A percentile compares a stretch with the other conserved stretches of the same genome.
Evolutionary conservation across 305 asterid species (phyloP).

Genomic region (Withania somnifera): DNA sequence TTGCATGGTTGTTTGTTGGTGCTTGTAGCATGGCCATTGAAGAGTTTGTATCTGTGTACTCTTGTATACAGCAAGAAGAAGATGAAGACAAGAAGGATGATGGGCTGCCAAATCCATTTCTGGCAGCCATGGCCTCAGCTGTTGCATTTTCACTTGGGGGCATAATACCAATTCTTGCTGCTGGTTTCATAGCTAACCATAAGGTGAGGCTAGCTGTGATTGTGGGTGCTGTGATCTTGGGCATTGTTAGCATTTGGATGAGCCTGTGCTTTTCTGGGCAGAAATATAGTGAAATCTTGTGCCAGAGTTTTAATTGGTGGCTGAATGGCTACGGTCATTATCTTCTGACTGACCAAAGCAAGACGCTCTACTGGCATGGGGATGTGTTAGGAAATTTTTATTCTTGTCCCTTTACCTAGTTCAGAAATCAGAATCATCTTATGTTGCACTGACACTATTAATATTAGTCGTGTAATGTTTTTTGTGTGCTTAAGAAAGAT

Average conservation of each 20-base stretch:
- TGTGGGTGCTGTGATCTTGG: slow-evolving; percentile 29
- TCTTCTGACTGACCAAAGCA: slow-evolving; percentile 31
- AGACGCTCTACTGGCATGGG: slow-evolving; percentile 6
- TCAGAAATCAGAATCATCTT: background rate
- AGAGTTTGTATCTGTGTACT: slow-evolving; percentile 27
- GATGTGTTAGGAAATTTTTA: background rate
- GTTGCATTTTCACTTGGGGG: slow-evolving; percentile 44
- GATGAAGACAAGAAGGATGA: slow-evolving; percentile 18
- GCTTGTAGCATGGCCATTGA: slow-evolving; percentile 40
- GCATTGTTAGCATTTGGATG: slow-evolving; percentile 40
- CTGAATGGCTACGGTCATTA: slow-evolving; percentile 55
- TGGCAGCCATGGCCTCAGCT: slow-evolving; percentile 49
- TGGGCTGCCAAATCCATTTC: slow-evolving; percentile 34
- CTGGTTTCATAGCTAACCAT: slow-evolving; percentile 24
- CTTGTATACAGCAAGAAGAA: slow-evolving; percentile 3
- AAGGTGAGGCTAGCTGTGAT: slow-evolving; percentile 35
- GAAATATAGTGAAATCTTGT: slow-evolving; percentile 26
- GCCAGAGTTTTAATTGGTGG: slow-evolving; percentile 47
- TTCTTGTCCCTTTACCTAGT: slow-evolving; percentile 17
- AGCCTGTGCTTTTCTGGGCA: slow-evolving; percentile 32
- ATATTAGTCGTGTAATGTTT: background rate
- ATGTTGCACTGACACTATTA: background rate
- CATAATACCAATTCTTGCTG: slow-evolving; percentile 38
- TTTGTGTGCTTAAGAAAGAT: background rate
- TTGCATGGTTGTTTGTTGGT: slow-evolving; percentile 31